Conservation (phyloP, 805 yeast species). For the Diddensiella caesifluorescens region DNA sequence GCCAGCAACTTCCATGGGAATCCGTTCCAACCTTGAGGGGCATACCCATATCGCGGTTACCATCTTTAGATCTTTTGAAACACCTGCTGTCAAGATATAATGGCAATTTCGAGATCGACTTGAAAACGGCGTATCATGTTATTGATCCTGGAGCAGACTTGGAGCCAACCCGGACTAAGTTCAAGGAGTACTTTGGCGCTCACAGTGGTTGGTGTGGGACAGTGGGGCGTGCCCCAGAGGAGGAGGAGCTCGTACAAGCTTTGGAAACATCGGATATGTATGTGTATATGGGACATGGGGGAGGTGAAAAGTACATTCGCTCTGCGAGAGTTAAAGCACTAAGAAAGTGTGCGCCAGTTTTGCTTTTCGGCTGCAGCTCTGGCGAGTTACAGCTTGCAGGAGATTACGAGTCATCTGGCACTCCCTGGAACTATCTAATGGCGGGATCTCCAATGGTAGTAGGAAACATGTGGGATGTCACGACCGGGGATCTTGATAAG, state of each 20-base stretch:
- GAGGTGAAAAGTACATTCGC: slow-evolving; percentile 80
- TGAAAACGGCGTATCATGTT: slow-evolving; percentile 49
- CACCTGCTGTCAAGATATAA: slow-evolving; percentile 32
- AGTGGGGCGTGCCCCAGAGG: slow-evolving; percentile 53
- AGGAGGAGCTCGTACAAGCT: slow-evolving; percentile 42
- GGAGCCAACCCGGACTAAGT: slow-evolving; percentile 54
- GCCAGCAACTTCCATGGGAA: slow-evolving; percentile 89
- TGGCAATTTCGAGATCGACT: slow-evolving; percentile 22
- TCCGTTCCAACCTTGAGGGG: slow-evolving; percentile 52
- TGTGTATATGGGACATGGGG: slow-evolving; percentile 90
- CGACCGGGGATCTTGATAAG: slow-evolving; percentile 88
- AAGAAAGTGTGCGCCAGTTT: slow-evolving; percentile 34
- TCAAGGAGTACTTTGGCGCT: slow-evolving; percentile 41
- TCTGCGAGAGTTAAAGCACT: slow-evolving; percentile 47
- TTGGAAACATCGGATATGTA: slow-evolving; percentile 46
- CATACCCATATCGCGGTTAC: slow-evolving; percentile 66
- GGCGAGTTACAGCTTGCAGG: slow-evolving; percentile 59
- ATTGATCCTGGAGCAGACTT: slow-evolving; percentile 84
- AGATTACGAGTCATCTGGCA: slow-evolving; percentile 65
- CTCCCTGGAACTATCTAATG: slow-evolving; percentile 64
- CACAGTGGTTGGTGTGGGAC: slow-evolving; percentile 46
- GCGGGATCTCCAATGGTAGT: slow-evolving; percentile 81
- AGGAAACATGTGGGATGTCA: slow-evolving; percentile 93
- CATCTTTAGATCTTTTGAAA: slow-evolving; percentile 49
- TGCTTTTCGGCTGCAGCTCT: slow-evolving; percentile 88